Evolutionary conservation across 2,329 filamentous ascomycete species (phyloP), one percentile per base, ranked within the genome.

Genomic region (Aspergillus cejpii): DNA sequence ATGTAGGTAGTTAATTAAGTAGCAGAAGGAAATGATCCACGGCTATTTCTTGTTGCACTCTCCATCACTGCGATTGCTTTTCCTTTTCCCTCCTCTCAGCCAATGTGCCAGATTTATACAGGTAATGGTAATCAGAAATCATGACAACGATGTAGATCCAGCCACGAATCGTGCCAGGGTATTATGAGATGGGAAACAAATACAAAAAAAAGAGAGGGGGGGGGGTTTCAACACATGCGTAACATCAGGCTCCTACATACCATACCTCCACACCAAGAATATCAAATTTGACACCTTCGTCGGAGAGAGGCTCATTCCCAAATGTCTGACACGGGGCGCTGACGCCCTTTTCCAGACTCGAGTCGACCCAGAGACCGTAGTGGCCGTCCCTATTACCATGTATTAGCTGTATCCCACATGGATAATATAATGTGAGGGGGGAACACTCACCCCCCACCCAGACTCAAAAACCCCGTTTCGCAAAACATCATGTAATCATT

Each of bases 401-500:
- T 10, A 37, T 49, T 49, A 53, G 48, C 14, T n/a, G n/a, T n/a
- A n/a, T n/a, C n/a, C n/a, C n/a, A n/a, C n/a, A n/a, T n/a, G n/a
- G n/a, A n/a, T n/a, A n/a, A n/a, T n/a, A n/a, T n/a, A n/a, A n/a
- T n/a, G n/a, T n/a, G n/a, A 15, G 17, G 17, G 26, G 31, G 44
- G 8, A 15, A 42, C 14, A 66, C 74, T 67, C 58, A 81, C 70
- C 79, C 87, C 44, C 88, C 91, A 8, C 92, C 92, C 15, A 97
- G 77, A 59, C 86, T 92, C 34, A 98, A 68, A 63, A 86, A 97
- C 19, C 83, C 79, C 2, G 80, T 75, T 68, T 97, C 89, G 68
- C 91, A 97, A 59, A 94, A 85, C 55, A 97, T 92, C 73, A 91
- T 88, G 64, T 94, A 98, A 66, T 97, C 92, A 65, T 98, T 97